Percentiles rank a stretch among this genome's conserved stretches.
Evolutionary conservation across 176 grass and related monocot species (phyloP).

Genomic region (Lolium multiflorum): DNA sequence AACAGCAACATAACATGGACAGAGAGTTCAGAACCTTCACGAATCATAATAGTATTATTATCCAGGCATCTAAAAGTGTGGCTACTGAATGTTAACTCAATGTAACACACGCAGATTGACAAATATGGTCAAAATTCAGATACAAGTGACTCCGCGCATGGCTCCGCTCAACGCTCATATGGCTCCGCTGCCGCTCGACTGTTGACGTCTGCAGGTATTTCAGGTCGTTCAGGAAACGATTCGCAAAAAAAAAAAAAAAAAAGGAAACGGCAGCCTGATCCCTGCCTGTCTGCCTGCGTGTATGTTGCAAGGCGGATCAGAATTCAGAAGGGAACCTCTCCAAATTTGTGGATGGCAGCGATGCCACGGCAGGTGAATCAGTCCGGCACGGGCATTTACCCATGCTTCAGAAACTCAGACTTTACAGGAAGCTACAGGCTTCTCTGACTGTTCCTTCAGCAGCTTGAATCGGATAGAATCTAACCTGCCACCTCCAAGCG

Average conservation of each 20-base stretch:
- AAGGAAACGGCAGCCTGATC: slow-evolving; percentile 26
- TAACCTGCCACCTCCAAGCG: not conserved
- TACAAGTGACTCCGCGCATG: not conserved
- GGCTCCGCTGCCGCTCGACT: not conserved
- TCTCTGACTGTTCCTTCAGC: not conserved
- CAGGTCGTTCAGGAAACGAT: slow-evolving; percentile 19
- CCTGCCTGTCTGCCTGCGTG: not conserved
- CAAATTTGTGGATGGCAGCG: slow-evolving; percentile 14
- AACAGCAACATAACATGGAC: not conserved
- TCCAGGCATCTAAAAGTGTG: too few relatives aligned
- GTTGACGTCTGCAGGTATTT: slow-evolving; percentile 8
- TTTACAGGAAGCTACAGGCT: not conserved
- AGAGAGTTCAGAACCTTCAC: not conserved
- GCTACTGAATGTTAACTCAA: not conserved
- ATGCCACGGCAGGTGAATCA: not conserved
- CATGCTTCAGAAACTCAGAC: slow-evolving; percentile 23
- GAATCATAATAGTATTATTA: not conserved
- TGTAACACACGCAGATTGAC: not conserved
- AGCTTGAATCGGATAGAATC: not conserved
- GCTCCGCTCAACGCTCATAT: too few relatives aligned
- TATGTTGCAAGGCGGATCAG: not conserved
- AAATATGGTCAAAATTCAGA: not conserved
- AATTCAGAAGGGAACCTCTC: not conserved
- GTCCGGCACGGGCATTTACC: slow-evolving; percentile 29
- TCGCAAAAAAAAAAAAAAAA: too few relatives aligned